Conservation (phyloP, 129 eudicot genomes). For the Artemisia annua region DNA sequence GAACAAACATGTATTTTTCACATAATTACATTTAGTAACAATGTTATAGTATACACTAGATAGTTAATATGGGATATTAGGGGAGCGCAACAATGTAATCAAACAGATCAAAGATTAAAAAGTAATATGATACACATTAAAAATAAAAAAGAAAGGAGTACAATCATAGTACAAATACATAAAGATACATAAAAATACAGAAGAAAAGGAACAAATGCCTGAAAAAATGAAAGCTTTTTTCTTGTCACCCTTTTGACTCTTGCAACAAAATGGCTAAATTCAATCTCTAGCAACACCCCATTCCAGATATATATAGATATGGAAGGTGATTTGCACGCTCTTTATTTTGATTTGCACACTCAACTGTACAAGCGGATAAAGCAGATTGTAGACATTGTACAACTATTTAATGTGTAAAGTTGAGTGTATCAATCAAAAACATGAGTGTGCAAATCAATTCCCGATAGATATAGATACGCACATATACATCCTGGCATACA, state of each 20-base stretch:
- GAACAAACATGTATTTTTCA: no score
- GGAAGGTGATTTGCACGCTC: no score
- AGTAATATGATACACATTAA: conserved; percentile 35
- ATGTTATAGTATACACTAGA: no score
- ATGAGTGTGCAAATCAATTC: no score
- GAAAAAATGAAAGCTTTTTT: conserved; percentile 15
- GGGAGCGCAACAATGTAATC: not conserved
- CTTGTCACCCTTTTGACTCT: conserved; percentile 23
- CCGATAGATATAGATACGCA: conserved; percentile 22
- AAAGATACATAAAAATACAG: conserved; percentile 9
- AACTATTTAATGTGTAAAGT: no score
- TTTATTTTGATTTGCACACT: no score
- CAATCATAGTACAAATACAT: conserved; percentile 21
- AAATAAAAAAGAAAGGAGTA: conserved; percentile 5
- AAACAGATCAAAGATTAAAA: conserved; percentile 8
- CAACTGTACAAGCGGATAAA: no score
- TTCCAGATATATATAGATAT: conserved; percentile 32
- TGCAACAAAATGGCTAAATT: conserved; percentile 34
- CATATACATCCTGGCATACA: conserved; percentile 39
- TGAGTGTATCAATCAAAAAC: no score
- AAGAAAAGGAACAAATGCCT: conserved; percentile 23
- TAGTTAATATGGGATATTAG: not conserved
- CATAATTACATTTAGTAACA: no score
- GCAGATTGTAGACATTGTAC: no score
- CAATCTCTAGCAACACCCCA: conserved; percentile 19